Conservation (phyloP, 1,284 basidiomycete genomes). For the Psilocybe mexicana region DNA sequence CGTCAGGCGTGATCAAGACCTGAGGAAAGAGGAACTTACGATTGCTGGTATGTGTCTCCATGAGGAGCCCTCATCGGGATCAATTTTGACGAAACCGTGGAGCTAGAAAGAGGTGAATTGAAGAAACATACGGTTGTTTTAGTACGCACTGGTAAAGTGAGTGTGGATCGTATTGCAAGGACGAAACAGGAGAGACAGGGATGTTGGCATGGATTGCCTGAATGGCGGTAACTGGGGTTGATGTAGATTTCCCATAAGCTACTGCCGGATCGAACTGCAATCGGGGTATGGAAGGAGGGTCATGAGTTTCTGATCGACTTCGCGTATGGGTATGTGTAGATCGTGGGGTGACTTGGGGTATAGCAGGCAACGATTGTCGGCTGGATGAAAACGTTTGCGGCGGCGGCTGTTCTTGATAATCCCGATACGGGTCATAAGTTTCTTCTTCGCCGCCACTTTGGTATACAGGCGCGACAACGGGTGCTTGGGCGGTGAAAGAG, state of each 20-base stretch:
- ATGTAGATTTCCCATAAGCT: conserved; percentile 41
- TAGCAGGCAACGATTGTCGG: conserved; percentile 1
- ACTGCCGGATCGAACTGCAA: conserved; percentile 47
- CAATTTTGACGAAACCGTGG: conserved; percentile 48
- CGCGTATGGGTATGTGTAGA: background rate
- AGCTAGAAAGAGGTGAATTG: conserved; percentile 30
- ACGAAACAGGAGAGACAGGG: conserved; percentile 3
- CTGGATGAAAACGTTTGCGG: background rate
- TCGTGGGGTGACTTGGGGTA: background rate
- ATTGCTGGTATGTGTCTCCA: conserved; percentile 12
- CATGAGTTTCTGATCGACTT: background rate
- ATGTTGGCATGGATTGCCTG: conserved; percentile 8
- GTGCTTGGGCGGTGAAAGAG: background rate
- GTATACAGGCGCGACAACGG: background rate
- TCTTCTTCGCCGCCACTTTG: background rate
- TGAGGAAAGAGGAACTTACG: background rate
- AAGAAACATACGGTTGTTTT: background rate
- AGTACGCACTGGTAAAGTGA: conserved; percentile 58
- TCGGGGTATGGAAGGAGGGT: conserved; percentile 15
- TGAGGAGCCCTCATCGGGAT: conserved; percentile 10
- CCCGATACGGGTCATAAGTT: conserved; percentile 2
- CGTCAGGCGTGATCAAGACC: background rate
- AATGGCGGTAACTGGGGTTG: conserved; percentile 8
- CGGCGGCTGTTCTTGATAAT: background rate
- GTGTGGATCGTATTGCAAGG: conserved; percentile 26